Evolutionary conservation across 768 basidiomycete species (phyloP), one percentile per base, ranked within the genome.

Genomic region (Suillus ampliporus): DNA sequence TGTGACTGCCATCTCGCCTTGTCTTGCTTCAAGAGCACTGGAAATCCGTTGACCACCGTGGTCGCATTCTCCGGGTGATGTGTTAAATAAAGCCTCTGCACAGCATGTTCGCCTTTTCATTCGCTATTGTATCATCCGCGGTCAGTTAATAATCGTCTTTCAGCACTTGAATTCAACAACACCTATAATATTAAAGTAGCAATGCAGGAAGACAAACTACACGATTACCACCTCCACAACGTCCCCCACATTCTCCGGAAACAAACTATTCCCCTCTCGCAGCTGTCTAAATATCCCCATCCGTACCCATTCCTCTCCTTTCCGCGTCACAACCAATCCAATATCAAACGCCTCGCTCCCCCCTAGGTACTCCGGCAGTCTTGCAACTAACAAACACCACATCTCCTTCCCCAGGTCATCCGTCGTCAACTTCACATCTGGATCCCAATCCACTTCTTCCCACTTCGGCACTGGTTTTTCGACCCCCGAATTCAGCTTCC

Each of bases 251-350:
- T 56, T 26, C 34, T 56, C 23, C 7, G 53, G 53, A 37, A 56
- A 56, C 26, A 56, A 56, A n/a, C 3, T 23, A 56, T 37, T 56
- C 53, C 53, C 53, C 53, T 56, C 53, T 23, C 53, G 21, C 53
- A 56, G 53, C 23, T 56, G 53, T 35, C 53, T 56, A 56, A 56
- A 56, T 7, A 56, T 56, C 53, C 53, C 53, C n/a, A 56, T 15
- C 19, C 53, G 53, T 35, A 34, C 53, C 53, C 53, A 56, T 26
- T 56, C 53, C 53, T 21, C 53, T 56, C 26, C 53, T 21, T 56
- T 56, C 53, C 2, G 53, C 23, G 53, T 21, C 35, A 56, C 23
- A 5, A 56, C 53, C 34, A 56, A 56, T 56, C 53, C 53, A n/a
- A 37, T 56, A 34, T 56, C 53, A 56, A 56, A 35, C 9, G 37